Percentiles rank a stretch among this genome's conserved stretches.
Evolutionary conservation across 2,329 filamentous ascomycete species (phyloP).

Genomic region (Exutisphaerella laricina): DNA sequence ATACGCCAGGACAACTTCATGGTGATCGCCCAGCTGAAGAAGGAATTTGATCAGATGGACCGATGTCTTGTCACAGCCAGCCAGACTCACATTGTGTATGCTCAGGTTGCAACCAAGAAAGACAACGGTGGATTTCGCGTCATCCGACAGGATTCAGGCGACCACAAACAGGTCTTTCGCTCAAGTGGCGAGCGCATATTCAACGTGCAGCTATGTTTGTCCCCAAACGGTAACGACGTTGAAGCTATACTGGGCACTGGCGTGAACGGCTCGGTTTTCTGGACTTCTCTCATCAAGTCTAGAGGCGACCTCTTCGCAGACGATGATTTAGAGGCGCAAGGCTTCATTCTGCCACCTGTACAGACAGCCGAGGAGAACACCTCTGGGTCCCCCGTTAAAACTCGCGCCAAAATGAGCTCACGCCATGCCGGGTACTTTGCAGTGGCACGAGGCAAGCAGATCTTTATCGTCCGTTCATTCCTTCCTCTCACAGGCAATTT

Average conservation of each 20-base stretch:
- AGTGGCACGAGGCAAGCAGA: constrained; percentile 90
- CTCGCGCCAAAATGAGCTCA: constrained; percentile 82
- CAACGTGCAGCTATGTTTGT: constrained; percentile 77
- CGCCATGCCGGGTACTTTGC: constrained; percentile 91
- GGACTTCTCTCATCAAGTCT: constrained; percentile 72
- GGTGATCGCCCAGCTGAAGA: constrained; percentile 91
- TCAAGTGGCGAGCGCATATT: constrained; percentile 91
- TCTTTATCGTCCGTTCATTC: constrained; percentile 88
- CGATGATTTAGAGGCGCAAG: constrained; percentile 73
- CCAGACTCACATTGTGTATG: constrained; percentile 87
- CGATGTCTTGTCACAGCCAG: constrained; percentile 87
- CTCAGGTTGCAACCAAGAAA: constrained; percentile 56
- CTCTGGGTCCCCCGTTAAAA: constrained; percentile 90
- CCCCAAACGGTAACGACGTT: constrained; percentile 53
- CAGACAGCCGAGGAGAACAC: constrained; percentile 82
- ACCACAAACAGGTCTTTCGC: constrained; percentile 85
- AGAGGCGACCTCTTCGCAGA: constrained; percentile 75
- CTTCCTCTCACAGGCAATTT: too few relatives aligned
- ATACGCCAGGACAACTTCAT: constrained; percentile 78
- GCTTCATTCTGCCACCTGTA: constrained; percentile 83
- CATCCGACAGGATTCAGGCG: constrained; percentile 89
- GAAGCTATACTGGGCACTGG: constrained; percentile 89
- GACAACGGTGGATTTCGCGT: constrained; percentile 90
- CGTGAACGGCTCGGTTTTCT: constrained; percentile 94
- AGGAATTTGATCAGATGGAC: constrained; percentile 96